Evolutionary conservation across 2,329 filamentous ascomycete species (phyloP).

Genomic region (Fusarium pininemorale): DNA sequence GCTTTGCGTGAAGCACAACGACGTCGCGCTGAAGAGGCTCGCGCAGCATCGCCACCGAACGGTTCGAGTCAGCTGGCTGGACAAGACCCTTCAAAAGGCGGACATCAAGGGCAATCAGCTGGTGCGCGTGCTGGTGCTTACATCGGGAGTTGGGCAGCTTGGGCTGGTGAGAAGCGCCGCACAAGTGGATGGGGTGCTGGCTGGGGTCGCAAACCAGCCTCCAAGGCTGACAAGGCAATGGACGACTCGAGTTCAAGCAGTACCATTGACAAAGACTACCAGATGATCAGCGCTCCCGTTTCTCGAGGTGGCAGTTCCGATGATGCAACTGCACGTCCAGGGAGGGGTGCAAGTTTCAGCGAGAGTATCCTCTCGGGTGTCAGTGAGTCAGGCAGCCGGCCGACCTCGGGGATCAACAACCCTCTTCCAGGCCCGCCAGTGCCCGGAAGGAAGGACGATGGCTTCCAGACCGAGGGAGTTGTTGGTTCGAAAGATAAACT

Average conservation of each 20-base stretch:
- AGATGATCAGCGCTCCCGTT: conserved; percentile 47
- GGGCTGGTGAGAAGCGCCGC: conserved; percentile 81
- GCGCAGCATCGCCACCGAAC: conserved; percentile 19
- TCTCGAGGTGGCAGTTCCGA: conserved; percentile 44
- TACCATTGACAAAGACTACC: conserved; percentile 52
- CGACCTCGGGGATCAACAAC: conserved; percentile 28
- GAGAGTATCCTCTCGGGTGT: conserved; percentile 57
- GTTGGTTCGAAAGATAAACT: conserved; percentile 37
- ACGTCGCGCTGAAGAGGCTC: conserved; percentile 53
- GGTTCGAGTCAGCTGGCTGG: neutral
- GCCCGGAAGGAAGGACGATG: conserved; percentile 34
- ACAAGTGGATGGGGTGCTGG: conserved; percentile 55
- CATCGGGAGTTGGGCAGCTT: conserved; percentile 74
- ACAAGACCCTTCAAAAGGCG: conserved; percentile 52
- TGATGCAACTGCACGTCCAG: conserved; percentile 44
- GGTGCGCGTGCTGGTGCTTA: conserved; percentile 69
- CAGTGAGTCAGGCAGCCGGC: conserved; percentile 42
- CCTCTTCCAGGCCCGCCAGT: conserved; percentile 17
- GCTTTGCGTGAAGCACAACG: conserved; percentile 58
- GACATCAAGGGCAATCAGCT: conserved; percentile 58
- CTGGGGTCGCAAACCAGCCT: conserved; percentile 50
- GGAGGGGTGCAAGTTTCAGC: conserved; percentile 54
- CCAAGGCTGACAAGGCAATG: conserved; percentile 46
- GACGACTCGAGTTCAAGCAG: conserved; percentile 47
- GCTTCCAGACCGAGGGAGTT: conserved; percentile 42